Base-by-base conservation (phyloP, 2,329 filamentous ascomycete genomes). In the Elsinoe ampelina region DNA sequence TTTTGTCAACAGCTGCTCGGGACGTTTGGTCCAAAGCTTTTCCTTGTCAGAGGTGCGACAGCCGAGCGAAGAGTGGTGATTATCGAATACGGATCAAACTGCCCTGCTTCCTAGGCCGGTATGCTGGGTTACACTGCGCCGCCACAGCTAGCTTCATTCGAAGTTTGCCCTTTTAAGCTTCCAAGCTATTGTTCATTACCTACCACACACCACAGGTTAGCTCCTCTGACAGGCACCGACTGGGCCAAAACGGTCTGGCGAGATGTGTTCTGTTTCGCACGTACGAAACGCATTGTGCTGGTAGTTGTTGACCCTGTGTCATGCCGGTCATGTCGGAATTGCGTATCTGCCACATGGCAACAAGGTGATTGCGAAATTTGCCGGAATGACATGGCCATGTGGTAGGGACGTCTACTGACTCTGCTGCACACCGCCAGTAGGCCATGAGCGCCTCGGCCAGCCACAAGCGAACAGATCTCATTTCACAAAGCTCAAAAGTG, bases 51-150 rank as follows among this genome's bases (percentile, higher is more conserved):
- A 50, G 26, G 26, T 35, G 30, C 22, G 30, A 35, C 45, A 50
- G 26, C 17, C 45, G 41, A 17, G 45, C 30, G 26, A 34, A 50
- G 45, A 50, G 22, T 50, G 45, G 48, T 52, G 48, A 52, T 52
- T 52, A 52, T 52, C 48, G 48, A 52, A 52, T 38, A 52, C 48
- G 48, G 48, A 26, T 52, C 19, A 52, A 52, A 52, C 26, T 36
- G 26, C 19, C 20, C 22, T 36, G 20, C 15, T 32, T 20, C 35
- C 48, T 52, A 4, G 11, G 13, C 45, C 45, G 26, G 45, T 50
- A 15, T 50, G 45, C 45, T 50, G 45, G 26, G 45, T 50, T 17
- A 19, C 26, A 35, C 26, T 50, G 15, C 45, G 26, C 45, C 17
- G 45, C 22, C 45, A 12, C 17, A 26, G 45, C 32, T 19, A 34